These are phyloP conservation scores for Paramarasmius palmivorus DNA, from an alignment of 1,284 basidiomycete genomes.

Conservation along the genomic window DNA sequence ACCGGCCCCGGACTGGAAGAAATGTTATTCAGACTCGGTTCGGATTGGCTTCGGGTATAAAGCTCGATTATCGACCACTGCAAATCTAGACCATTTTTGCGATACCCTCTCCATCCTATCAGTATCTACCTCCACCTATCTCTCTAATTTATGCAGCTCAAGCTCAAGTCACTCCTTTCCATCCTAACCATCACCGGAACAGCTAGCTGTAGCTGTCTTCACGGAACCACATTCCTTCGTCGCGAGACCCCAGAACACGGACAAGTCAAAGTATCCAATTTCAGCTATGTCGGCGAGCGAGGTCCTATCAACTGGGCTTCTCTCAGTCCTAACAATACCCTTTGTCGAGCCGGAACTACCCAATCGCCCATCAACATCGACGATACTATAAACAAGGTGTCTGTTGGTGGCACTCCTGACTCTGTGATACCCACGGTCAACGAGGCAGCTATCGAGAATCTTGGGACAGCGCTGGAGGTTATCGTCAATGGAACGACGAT, in stretches of 20 bases:
- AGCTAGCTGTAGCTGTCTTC: background rate
- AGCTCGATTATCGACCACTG: too few relatives aligned
- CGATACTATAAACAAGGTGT: background rate
- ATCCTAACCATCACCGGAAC: background rate
- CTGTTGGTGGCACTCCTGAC: background rate
- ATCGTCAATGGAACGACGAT: constrained; percentile 7
- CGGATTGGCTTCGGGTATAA: too few relatives aligned
- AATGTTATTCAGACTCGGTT: too few relatives aligned
- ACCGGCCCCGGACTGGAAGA: too few relatives aligned
- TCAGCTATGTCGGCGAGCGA: background rate
- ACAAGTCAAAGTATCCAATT: background rate
- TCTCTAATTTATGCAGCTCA: too few relatives aligned
- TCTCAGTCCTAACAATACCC: background rate
- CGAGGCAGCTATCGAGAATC: constrained; percentile 7
- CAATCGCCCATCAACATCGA: constrained; percentile 3
- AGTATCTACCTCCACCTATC: too few relatives aligned
- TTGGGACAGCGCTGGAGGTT: constrained; percentile 12
- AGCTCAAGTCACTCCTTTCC: background rate
- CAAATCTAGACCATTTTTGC: too few relatives aligned
- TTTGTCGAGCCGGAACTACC: background rate
- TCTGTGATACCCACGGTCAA: background rate
- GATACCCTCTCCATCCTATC: too few relatives aligned
- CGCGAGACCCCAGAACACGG: background rate
- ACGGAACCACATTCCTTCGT: background rate
- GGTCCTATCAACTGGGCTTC: background rate